phyloP scores from a whole-genome alignment of 2,329 filamentous ascomycete species.

The Chalaropsis thielavioides region DNA sequence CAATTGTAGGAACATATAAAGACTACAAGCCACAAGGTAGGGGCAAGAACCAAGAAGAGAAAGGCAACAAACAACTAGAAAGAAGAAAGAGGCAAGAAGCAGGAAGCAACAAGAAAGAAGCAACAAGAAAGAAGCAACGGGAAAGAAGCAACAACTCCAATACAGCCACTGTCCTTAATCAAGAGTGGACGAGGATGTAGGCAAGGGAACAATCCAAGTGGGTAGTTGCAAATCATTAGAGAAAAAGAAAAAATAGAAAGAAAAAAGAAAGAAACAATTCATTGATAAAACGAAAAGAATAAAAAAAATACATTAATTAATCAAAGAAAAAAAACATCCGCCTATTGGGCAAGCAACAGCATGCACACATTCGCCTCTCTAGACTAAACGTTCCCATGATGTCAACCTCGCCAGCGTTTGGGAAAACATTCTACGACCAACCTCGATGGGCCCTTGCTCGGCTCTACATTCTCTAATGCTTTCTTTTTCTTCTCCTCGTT shows the following conservation, averaged over 20 bases:
- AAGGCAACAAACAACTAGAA: not conserved
- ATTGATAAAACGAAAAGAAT: not conserved
- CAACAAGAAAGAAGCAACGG: not conserved
- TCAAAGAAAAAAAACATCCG: not conserved
- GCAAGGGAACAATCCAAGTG: not conserved
- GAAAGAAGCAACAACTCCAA: not conserved
- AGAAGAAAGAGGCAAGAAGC: not conserved
- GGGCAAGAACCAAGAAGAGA: not conserved
- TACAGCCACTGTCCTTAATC: not conserved
- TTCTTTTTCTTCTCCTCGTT: too few relatives aligned
- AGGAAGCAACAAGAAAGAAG: not conserved
- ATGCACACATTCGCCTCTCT: too few relatives aligned
- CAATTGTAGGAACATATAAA: too few relatives aligned
- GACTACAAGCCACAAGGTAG: too few relatives aligned
- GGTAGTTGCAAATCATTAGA: not conserved
- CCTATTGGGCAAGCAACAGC: not conserved
- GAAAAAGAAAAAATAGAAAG: not conserved
- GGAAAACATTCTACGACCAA: too few relatives aligned
- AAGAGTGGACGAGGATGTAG: not conserved
- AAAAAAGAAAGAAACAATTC: not conserved
- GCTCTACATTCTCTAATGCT: too few relatives aligned
- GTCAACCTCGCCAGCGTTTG: too few relatives aligned
- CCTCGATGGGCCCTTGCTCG: too few relatives aligned
- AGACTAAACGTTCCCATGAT: too few relatives aligned
- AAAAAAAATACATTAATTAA: not conserved